Base-by-base conservation (phyloP, 108 stramenopile species). In the Cyclotella sp. region DNA sequence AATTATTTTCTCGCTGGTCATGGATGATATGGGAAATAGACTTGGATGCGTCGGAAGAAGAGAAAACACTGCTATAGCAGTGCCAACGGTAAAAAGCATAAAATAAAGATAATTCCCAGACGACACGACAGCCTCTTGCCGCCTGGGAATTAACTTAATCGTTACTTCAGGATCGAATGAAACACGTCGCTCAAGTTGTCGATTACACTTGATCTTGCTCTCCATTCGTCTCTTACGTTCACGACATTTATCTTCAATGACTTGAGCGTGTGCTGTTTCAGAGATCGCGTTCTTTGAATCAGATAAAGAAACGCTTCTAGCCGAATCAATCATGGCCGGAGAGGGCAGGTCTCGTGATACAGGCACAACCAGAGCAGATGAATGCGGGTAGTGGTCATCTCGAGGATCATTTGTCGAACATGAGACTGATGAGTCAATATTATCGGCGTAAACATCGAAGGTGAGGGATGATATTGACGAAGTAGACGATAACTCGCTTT, bases 101-200 rank as follows among this genome's bases (percentile, higher is more conserved):
- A 65, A 7, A 63, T 72, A 78, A 9, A 79, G 63, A 52, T 59
- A 72, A 14, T 51, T 67, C 45, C 72, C 71, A 1, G 55, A 52
- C 12, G 63, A 59, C 39, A 68, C 1, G 15, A 13, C 43, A 26
- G 22, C 22, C 19, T 64, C 24, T 22, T 45, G 19, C 44, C 60
- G 60, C 5, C 63, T 64, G 22, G 77, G 57, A 13, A 70, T 71
- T 51, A 44, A 27, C 34, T 64, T 28, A 0, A 79, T 55, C 29
- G 53, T 67, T 9, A 79, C 78, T 24, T 79, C 47, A 46, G 70
- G 63, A 39, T 45, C 54, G 64, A 79, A 79, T 14, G 78, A 72
- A 12, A 79, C 78, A 10, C 30, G 78, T 47, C 78, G 27, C 59
- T 68, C 40, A 0, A 70, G 24, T 30, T 55, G 3, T 5, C 22